Evolutionary conservation across 768 basidiomycete species (phyloP), one percentile per base, ranked within the genome.

Genomic region (Tulasnella sp.): DNA sequence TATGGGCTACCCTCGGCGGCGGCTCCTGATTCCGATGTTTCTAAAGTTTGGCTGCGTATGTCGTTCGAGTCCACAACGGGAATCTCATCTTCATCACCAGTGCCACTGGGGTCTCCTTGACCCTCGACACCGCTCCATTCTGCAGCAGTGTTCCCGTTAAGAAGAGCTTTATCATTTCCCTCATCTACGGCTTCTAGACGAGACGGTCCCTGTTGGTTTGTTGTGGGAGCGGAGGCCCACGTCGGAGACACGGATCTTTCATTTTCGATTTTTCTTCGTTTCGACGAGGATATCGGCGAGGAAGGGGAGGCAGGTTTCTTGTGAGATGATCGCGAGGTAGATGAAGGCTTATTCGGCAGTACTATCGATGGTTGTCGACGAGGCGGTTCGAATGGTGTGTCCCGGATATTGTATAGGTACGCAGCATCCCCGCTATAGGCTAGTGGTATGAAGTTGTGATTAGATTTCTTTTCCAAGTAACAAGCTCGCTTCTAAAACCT

Each of bases 401-500:
- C 87, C 52, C 73, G 73, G 5, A 84, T 86, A 3, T 85, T 87
- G 65, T 80, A 91, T 30, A 87, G 67, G 68, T 87, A 86, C 25
- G 84, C 78, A 4, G 75, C 82, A 69, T 90, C 87, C 12, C 75
- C 76, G 64, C 80, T 84, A 66, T 83, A 90, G 30, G 86, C 88
- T 88, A 65, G 34, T 5, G 5, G 15, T 38, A 38, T 15, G 15
- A 61, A 50, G 29, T 43, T 17, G 41, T 24, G 9, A 63, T n/a
- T n/a, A n/a, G n/a, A n/a, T n/a, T n/a, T n/a, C n/a, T n/a, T n/a
- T n/a, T n/a, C n/a, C n/a, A n/a, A n/a, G n/a, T n/a, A n/a, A n/a
- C 31, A 62, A 49, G 61, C 55, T 60, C 53, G 31, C 60, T 24
- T 25, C 8, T 1, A 9, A 22, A 19, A 60, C 49, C 21, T 31